These are phyloP conservation scores for Trichoderma harzianum DNA, from an alignment of 2,329 filamentous ascomycete species.

Conservation along the genomic window DNA sequence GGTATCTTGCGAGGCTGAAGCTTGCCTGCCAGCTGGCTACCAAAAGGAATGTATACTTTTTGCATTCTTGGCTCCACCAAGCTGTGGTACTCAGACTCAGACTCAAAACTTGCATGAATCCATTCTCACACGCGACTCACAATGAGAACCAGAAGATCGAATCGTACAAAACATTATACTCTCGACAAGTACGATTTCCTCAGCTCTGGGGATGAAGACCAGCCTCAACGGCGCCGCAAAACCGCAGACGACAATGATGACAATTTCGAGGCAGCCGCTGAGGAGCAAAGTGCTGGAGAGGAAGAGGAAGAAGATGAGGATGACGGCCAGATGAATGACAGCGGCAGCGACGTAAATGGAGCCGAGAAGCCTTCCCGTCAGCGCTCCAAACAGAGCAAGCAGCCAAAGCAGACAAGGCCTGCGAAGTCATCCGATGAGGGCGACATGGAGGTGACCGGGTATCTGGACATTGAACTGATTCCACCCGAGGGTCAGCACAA, in stretches of 20 bases:
- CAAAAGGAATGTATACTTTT: conserved; percentile 3
- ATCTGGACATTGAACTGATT: conserved; percentile 34
- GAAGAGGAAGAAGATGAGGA: conserved; percentile 33
- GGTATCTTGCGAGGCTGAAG: neutral
- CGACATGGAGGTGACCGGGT: conserved; percentile 21
- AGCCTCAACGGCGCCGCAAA: conserved; percentile 24
- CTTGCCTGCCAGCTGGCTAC: neutral
- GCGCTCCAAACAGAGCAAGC: conserved; percentile 25
- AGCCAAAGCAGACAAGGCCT: conserved; percentile 25
- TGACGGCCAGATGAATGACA: conserved; percentile 29
- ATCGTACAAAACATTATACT: conserved; percentile 35
- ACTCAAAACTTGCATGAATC: neutral
- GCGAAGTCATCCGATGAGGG: conserved; percentile 26
- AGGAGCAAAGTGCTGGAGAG: conserved; percentile 21
- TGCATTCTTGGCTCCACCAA: neutral
- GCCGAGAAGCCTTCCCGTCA: conserved; percentile 28
- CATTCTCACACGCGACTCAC: conserved; percentile 13
- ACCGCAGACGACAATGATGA: conserved; percentile 29
- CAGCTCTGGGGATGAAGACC: conserved; percentile 30
- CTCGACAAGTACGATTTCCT: conserved; percentile 36
- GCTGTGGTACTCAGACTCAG: conserved; percentile 5
- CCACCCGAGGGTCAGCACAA: conserved; percentile 32
- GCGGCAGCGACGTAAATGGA: conserved; percentile 29
- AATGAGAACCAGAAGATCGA: conserved; percentile 39
- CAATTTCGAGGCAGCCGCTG: conserved; percentile 31